Conservation (phyloP, 2,329 filamentous ascomycete species). For the Cladophialophora exuberans region DNA sequence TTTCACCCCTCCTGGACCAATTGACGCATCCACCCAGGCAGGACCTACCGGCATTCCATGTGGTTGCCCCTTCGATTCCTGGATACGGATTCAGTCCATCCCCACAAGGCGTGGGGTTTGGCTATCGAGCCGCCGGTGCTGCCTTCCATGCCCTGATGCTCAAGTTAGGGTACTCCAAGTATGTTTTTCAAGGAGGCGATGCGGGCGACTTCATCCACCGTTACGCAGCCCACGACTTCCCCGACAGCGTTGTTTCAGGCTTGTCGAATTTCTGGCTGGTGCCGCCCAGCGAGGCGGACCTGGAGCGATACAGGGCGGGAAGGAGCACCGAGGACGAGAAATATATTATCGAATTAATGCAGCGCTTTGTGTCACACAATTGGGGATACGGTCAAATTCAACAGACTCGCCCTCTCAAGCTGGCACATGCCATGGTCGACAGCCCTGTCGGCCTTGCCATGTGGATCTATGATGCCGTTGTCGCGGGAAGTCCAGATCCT, state of each 20-base stretch:
- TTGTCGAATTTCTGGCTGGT: slow-evolving; percentile 34
- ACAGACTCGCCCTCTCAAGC: slow-evolving; percentile 31
- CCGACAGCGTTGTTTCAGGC: slow-evolving; percentile 28
- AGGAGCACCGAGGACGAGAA: slow-evolving; percentile 28
- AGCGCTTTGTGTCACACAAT: slow-evolving; percentile 16
- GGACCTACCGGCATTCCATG: slow-evolving; percentile 34
- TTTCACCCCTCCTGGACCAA: slow-evolving; percentile 35
- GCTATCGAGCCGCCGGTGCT: slow-evolving; percentile 6
- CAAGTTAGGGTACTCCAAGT: slow-evolving; percentile 33
- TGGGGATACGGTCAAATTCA: slow-evolving; percentile 30
- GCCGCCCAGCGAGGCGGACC: slow-evolving; percentile 14
- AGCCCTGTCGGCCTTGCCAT: slow-evolving; percentile 36
- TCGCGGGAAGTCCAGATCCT: slow-evolving; percentile 27
- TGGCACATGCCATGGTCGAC: slow-evolving; percentile 34
- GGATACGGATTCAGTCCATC: slow-evolving; percentile 36
- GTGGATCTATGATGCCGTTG: slow-evolving; percentile 36
- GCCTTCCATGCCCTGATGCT: slow-evolving; percentile 31
- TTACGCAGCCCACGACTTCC: slow-evolving; percentile 32
- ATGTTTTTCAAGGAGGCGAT: slow-evolving; percentile 37
- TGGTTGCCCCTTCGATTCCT: slow-evolving; percentile 37
- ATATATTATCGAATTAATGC: slow-evolving; percentile 17
- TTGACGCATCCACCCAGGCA: slow-evolving; percentile 32
- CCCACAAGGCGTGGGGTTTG: slow-evolving; percentile 20
- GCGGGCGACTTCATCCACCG: slow-evolving; percentile 35
- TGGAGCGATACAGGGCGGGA: slow-evolving; percentile 4